Percentiles rank a stretch among this genome's conserved stretches.
These are phyloP conservation scores for Dunaliella primolecta DNA, from an alignment of 139 green algal species.

Conservation along the genomic window DNA sequence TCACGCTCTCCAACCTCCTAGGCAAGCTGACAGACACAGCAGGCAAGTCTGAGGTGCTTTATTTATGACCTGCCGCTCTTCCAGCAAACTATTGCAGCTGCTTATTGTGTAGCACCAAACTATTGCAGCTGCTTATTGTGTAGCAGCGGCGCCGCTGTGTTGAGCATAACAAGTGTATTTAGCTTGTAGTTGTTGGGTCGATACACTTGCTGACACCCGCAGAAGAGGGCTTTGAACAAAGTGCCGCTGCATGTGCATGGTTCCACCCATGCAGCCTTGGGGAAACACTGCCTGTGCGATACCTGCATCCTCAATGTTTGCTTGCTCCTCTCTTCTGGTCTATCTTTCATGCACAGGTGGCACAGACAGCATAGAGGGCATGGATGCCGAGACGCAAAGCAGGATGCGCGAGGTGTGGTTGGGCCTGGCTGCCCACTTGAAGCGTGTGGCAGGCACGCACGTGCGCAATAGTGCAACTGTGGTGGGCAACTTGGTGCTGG, in stretches of 20 bases:
- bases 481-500: conserved; percentile 65
- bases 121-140: no score
- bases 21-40: background rate
- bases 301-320: background rate
- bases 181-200: no score
- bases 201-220: no score
- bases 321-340: no score
- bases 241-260: background rate
- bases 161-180: no score
- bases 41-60: background rate
- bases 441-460: conserved; percentile 54
- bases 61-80: no score
- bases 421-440: conserved; percentile 43
- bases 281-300: background rate
- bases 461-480: conserved; percentile 66
- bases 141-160: no score
- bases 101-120: no score
- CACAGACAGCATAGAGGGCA: background rate
- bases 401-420: background rate
- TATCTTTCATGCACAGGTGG: background rate
- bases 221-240: no score
- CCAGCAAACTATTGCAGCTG: no score
- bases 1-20: conserved; percentile 31
- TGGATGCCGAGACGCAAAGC: background rate
- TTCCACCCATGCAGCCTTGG: background rate